Conservation (phyloP, 352 stramenopile genomes). For the Salisapilia sapeloensis region DNA sequence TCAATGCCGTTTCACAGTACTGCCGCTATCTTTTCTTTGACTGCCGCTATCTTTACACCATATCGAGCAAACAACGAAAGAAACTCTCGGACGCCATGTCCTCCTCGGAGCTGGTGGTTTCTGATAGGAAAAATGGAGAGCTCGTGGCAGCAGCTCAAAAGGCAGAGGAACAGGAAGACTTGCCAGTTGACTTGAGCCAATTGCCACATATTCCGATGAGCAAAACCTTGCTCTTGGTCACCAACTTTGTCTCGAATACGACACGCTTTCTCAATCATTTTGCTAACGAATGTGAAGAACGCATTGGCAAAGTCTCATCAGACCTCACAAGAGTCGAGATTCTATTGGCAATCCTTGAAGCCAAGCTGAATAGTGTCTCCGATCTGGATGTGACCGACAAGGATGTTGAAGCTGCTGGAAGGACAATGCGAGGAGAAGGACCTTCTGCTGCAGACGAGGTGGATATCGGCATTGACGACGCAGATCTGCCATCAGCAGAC, state of each 20-base stretch:
- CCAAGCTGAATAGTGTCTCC: slow-evolving; percentile 72
- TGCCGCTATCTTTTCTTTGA: too few relatives aligned
- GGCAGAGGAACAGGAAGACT: slow-evolving; percentile 38
- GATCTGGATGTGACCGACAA: slow-evolving; percentile 54
- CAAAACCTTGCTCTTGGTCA: slow-evolving; percentile 71
- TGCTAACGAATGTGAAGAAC: slow-evolving; percentile 66
- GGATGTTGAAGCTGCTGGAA: slow-evolving; percentile 20
- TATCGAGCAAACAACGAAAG: too few relatives aligned
- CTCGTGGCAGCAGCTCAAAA: slow-evolving; percentile 2
- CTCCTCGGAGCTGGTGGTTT: slow-evolving; percentile 42
- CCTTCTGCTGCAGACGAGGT: too few relatives aligned
- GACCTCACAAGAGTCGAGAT: slow-evolving; percentile 75
- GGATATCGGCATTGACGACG: slow-evolving; percentile 52
- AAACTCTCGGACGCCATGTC: too few relatives aligned
- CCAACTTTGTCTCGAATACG: slow-evolving; percentile 79
- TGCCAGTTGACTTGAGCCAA: slow-evolving; percentile 64
- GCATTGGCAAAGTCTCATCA: slow-evolving; percentile 43
- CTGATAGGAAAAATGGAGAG: slow-evolving; percentile 5
- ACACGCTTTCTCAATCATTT: slow-evolving; percentile 81
- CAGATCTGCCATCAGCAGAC: slow-evolving; percentile 38
- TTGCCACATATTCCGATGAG: slow-evolving; percentile 47
- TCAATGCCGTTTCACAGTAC: too few relatives aligned
- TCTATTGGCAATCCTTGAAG: slow-evolving; percentile 65
- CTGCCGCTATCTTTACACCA: too few relatives aligned
- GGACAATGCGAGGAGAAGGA: slow-evolving; percentile 1